Evolutionary conservation across 805 yeast genomes (phyloP), one percentile per base, ranked within the genome.

Genomic region (Metschnikowia lochheadii): DNA sequence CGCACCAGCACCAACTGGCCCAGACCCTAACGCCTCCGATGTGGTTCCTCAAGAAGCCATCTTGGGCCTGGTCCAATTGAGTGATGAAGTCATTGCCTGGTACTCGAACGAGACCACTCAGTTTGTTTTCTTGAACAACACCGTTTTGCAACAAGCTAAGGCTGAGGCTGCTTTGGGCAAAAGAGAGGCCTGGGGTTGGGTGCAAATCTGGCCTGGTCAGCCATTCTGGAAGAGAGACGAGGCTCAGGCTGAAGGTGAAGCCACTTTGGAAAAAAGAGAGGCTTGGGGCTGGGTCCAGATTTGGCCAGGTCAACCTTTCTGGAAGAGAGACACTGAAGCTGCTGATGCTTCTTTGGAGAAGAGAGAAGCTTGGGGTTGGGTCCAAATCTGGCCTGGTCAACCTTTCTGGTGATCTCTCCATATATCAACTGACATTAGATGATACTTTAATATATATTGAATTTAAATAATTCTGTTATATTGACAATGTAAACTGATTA

Each of bases 131-230:
- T 52, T 57, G 51, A 57, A 57, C 51, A 38, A 52, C 49, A 57
- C 60, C 26, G 29, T 52, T 17, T 48, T 57, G 57, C 56, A 51
- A 3, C 51, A 55, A 26, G 57, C 54, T 18, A 52, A 55, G 34
- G 42, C 23, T 35, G 50, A 50, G 21, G 36, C 49, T n/a, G 41
- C 53, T 8, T 44, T 56, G 44, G 39, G 38, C 15, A 57, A 50
- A 42, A 57, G 61, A 49, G 60, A 57, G 18, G 57, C 52, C n/a
- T 49, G 49, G 43, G 45, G 43, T 23, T 56, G 58, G 58, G 50
- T 55, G 14, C 32, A 35, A 8, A 48, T 53, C 46, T 46, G 43
- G 33, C 50, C 53, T 11, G 57, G 56, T 3, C 49, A 55, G 36
- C 55, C 60, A 21, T 21, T 55, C 39, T 52, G 43, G 45, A 53